A percentile compares a stretch with the other conserved stretches of the same genome.
Evolutionary conservation across 31 red algal species (phyloP).

Genomic region (Odonthalia washingtoniensis): DNA sequence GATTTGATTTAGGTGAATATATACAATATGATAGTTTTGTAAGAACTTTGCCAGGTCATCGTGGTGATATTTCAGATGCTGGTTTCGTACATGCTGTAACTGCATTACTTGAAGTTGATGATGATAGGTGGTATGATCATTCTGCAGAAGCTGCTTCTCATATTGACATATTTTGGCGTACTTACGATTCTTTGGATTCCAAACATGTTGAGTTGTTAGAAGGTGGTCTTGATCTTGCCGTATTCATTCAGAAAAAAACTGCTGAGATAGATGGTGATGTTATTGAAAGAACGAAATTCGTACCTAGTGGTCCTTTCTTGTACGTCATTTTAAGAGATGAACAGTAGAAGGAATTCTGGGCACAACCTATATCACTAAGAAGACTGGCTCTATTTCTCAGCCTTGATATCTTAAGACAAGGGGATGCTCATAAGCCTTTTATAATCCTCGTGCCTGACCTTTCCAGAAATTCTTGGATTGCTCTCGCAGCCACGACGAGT

Average conservation of each 20-base stretch:
- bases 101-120: constrained; percentile 71
- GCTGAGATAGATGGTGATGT: constrained; percentile 80
- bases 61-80: constrained; percentile 75
- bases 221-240: constrained; percentile 71
- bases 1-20: constrained; percentile 68
- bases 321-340: constrained; percentile 83
- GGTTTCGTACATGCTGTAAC: constrained; percentile 70
- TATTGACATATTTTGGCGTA: constrained; percentile 73
- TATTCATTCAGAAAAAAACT: constrained; percentile 64
- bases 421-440: constrained; percentile 78
- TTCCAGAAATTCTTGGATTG: constrained; percentile 64
- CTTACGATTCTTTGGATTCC: constrained; percentile 79
- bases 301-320: constrained; percentile 81
- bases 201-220: constrained; percentile 46
- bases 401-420: constrained; percentile 65
- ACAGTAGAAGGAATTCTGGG: constrained; percentile 68
- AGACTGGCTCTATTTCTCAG: constrained; percentile 76
- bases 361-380: constrained; percentile 67
- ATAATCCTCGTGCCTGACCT: constrained; percentile 73
- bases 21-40: constrained; percentile 83
- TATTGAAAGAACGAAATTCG: constrained; percentile 74
- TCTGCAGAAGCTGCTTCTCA: constrained; percentile 20
- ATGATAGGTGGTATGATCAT: background rate
- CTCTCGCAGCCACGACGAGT: constrained; percentile 60
- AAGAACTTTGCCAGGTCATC: constrained; percentile 63